Evolutionary conservation across 768 basidiomycete species (phyloP).

Genomic region (Amanita pallidorosea): DNA sequence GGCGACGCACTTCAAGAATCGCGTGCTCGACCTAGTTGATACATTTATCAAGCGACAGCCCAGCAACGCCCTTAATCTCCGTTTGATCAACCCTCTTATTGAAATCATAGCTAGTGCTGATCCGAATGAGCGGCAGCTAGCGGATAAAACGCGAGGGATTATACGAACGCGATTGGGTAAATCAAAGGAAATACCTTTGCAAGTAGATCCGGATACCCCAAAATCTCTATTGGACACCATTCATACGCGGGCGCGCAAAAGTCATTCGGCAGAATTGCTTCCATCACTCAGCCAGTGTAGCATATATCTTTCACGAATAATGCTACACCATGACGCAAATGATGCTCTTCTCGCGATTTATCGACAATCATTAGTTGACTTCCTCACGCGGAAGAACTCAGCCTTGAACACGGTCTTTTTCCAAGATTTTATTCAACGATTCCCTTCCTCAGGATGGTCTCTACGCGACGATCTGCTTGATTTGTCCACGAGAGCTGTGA

Average conservation of each 20-base stretch:
- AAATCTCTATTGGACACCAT: slow-evolving; percentile 45
- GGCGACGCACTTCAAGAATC: slow-evolving; percentile 93
- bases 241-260: slow-evolving; percentile 62
- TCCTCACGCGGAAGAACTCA: slow-evolving; percentile 73
- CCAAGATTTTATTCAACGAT: slow-evolving; percentile 62
- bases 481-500: slow-evolving; percentile 49
- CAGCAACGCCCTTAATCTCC: slow-evolving; percentile 56
- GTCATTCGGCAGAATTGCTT: slow-evolving; percentile 52
- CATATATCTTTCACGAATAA: slow-evolving; percentile 53
- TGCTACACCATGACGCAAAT: slow-evolving; percentile 30
- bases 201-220: slow-evolving; percentile 31
- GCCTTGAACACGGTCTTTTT: slow-evolving; percentile 66
- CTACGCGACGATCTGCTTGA: slow-evolving; percentile 51
- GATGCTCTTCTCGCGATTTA: slow-evolving; percentile 44
- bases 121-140: slow-evolving; percentile 77
- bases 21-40: slow-evolving; percentile 91
- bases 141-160: slow-evolving; percentile 78
- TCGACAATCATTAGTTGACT: slow-evolving; percentile 58
- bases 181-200: slow-evolving; percentile 52
- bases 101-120: slow-evolving; percentile 59
- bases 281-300: slow-evolving; percentile 57
- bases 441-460: slow-evolving; percentile 54
- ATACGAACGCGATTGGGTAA: slow-evolving; percentile 66
- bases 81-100: slow-evolving; percentile 65
- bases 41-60: slow-evolving; percentile 71